A percentile compares a stretch with the other conserved stretches of the same genome.
Evolutionary conservation across 805 yeast species (phyloP).

Genomic region (Lipomyces starkeyi): DNA sequence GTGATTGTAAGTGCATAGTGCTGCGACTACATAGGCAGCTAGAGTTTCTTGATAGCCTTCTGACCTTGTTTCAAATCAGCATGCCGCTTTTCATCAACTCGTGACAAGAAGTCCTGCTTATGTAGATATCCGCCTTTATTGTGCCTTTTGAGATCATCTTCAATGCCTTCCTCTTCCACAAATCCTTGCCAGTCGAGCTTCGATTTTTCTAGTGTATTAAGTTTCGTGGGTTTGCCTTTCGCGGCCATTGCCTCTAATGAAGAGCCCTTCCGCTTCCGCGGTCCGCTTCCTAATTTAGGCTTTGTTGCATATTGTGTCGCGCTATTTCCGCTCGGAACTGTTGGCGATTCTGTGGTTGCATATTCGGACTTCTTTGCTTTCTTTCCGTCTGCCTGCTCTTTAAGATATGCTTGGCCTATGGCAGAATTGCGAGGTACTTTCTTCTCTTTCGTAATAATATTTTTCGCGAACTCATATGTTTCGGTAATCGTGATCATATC

Average conservation of each 20-base stretch:
- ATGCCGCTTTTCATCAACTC: constrained; percentile 70
- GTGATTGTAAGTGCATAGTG: neutral
- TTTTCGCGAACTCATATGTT: constrained; percentile 89
- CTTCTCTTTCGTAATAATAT: constrained; percentile 75
- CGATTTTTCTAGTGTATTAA: constrained; percentile 91
- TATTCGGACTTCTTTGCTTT: neutral
- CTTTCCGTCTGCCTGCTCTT: constrained; percentile 42
- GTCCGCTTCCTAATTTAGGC: constrained; percentile 4
- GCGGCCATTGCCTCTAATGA: constrained; percentile 33
- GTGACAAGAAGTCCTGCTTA: constrained; percentile 83
- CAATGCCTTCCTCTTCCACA: constrained; percentile 83
- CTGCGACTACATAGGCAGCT: neutral
- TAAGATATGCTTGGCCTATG: constrained; percentile 82
- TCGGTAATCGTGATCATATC: constrained; percentile 74
- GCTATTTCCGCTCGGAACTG: neutral
- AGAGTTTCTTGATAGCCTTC: constrained; percentile 35
- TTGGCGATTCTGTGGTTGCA: neutral
- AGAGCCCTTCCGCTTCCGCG: constrained; percentile 27
- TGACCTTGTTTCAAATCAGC: constrained; percentile 54
- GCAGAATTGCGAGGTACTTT: constrained; percentile 78
- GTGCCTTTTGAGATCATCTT: constrained; percentile 77
- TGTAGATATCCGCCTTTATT: constrained; percentile 92
- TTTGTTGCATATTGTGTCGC: constrained; percentile 40
- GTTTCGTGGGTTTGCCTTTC: constrained; percentile 63
- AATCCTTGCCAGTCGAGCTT: constrained; percentile 93